Evolutionary conservation across 2,329 filamentous ascomycete species (phyloP).

Genomic region (Reticulascus tulasneorum): DNA sequence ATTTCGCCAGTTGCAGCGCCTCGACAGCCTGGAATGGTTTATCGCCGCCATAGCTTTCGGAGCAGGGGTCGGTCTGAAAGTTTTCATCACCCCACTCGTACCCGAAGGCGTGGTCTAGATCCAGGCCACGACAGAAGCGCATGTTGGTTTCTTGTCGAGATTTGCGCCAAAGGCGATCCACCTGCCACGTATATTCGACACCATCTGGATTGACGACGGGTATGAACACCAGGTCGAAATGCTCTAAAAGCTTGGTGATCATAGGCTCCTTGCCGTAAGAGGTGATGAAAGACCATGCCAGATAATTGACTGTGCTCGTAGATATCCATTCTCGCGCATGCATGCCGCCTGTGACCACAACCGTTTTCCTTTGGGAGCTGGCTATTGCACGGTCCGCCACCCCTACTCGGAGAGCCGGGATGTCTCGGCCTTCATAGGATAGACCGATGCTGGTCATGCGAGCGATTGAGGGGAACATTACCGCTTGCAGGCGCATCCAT

Average conservation of each 20-base stretch:
- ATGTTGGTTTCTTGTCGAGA: conserved; percentile 80
- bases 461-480: conserved; percentile 83
- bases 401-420: conserved; percentile 76
- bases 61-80: conserved; percentile 74
- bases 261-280: conserved; percentile 68
- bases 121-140: conserved; percentile 80
- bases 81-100: conserved; percentile 67
- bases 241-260: conserved; percentile 74
- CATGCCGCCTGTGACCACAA: conserved; percentile 79
- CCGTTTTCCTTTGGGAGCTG: conserved; percentile 65
- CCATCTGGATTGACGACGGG: conserved; percentile 92
- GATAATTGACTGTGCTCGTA: conserved; percentile 83
- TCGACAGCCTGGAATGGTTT: conserved; percentile 81
- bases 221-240: conserved; percentile 84
- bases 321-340: conserved; percentile 97
- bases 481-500: conserved; percentile 87
- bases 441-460: conserved; percentile 71
- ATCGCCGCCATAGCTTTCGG: conserved; percentile 83
- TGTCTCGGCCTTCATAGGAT: conserved; percentile 84
- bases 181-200: conserved; percentile 89
- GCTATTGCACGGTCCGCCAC: too few species aligned
- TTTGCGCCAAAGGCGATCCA: conserved; percentile 92
- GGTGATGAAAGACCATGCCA: conserved; percentile 84
- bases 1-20: conserved; percentile 68
- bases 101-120: conserved; percentile 82